These are phyloP conservation scores for Triticum monococcum DNA, from an alignment of 176 grass and related monocot species.

Conservation along the genomic window DNA sequence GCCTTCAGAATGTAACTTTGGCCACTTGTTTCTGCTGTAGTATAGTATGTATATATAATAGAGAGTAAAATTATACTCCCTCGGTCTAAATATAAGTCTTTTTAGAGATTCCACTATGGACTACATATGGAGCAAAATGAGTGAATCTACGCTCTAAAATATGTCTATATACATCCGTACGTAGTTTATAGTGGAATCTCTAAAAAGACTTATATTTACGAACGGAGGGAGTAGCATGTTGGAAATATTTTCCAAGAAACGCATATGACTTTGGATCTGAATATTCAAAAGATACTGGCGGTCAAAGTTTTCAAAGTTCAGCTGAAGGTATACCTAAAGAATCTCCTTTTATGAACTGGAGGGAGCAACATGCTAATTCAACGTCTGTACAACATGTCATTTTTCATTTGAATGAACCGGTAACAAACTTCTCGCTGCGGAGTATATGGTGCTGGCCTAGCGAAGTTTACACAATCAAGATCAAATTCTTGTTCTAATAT, in stretches of 20 bases:
- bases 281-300: background rate
- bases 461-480: background rate
- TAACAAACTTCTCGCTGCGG: background rate
- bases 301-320: background rate
- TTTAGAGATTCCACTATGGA: too few relatives aligned
- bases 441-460: background rate
- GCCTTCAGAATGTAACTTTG: too few relatives aligned
- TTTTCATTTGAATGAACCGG: background rate
- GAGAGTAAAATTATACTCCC: too few relatives aligned
- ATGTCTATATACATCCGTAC: too few relatives aligned
- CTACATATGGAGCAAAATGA: too few relatives aligned
- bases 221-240: background rate
- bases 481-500: background rate
- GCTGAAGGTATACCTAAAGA: background rate
- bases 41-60: background rate
- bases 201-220: too few relatives aligned
- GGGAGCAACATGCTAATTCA: background rate
- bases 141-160: too few relatives aligned
- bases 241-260: background rate
- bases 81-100: too few relatives aligned
- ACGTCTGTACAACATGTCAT: background rate
- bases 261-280: background rate
- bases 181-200: too few relatives aligned
- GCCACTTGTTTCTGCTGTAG: background rate
- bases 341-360: background rate